Evolutionary conservation across 768 basidiomycete species (phyloP), one percentile per base, ranked within the genome.

Genomic region (Coprinellus micaceus): DNA sequence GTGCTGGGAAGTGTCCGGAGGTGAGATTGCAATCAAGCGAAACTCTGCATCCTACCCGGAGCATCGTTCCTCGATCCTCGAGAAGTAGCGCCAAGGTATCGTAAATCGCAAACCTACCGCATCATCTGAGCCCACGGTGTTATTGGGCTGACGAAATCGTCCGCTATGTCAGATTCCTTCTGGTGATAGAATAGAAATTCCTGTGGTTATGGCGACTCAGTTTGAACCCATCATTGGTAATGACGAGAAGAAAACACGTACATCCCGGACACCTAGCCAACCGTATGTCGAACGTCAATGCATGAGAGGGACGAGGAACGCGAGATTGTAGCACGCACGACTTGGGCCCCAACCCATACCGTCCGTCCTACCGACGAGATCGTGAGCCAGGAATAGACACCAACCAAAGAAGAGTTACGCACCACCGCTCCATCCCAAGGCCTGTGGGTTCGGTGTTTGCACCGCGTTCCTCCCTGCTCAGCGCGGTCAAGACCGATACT

Each of bases 321-420:
- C 43, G 25, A 45, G 26, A n/a, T 21, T 57, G 71, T 67, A 56
- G 74, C 73, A 74, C 88, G 74, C 62, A 91, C 89, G 80, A 67
- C 88, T 89, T 13, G 90, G 88, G 28, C 89, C 88, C 90, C 90
- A 92, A 46, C 88, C 86, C 81, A 91, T 87, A 37, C 89, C 77
- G 63, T 80, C 75, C 58, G 78, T 78, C 77, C 76, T 79, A 53
- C 33, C 50, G 30, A 15, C 25, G 36, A 39, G 22, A 11, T n/a
- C 1, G 17, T 37, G 26, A 47, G 57, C 54, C 37, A 60, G 30
- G 50, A 37, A 46, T 11, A 44, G 26, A 5, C 48, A 24, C 6
- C 39, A 17, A 21, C 6, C 46, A 41, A 25, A 39, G 17, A 55
- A 13, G 45, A 24, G 30, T 17, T 25, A 66, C 73, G 36, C 64